Conservation (phyloP, 2,329 filamentous ascomycete species). For the Aspergillus luchuensis region DNA sequence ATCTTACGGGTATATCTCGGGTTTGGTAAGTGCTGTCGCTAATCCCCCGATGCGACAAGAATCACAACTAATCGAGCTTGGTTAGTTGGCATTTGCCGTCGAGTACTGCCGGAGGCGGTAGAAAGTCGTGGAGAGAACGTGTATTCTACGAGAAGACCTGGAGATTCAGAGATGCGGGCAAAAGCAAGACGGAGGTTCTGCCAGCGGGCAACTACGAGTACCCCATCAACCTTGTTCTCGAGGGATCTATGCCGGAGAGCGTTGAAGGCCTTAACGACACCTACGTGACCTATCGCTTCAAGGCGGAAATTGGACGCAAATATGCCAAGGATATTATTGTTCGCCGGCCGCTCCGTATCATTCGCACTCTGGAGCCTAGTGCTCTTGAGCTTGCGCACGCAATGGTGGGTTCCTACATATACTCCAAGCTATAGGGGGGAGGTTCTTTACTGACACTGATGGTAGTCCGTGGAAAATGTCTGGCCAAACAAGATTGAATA, state of each 20-base stretch:
- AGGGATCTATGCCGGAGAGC: conserved; percentile 73
- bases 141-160: conserved; percentile 70
- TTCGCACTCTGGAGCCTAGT: conserved; percentile 74
- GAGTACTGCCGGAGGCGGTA: conserved; percentile 38
- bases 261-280: conserved; percentile 86
- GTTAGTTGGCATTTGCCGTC: conserved; percentile 41
- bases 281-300: conserved; percentile 86
- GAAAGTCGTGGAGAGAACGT: conserved; percentile 45
- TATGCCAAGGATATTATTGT: conserved; percentile 83
- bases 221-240: conserved; percentile 74
- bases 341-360: conserved; percentile 75
- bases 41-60: not conserved
- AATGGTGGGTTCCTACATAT: conserved; percentile 58
- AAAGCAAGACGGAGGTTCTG: conserved; percentile 57
- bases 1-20: conserved; percentile 69
- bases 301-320: conserved; percentile 87
- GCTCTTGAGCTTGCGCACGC: conserved; percentile 79
- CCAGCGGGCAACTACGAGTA: conserved; percentile 80
- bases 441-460: conserved; percentile 19
- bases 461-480: conserved; percentile 80
- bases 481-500: conserved; percentile 99
- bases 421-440: not conserved
- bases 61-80: not conserved
- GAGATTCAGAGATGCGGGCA: conserved; percentile 63
- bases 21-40: conserved; percentile 60